phyloP scores from a whole-genome alignment of 1,139 yeast genomes.

The Lodderomyces orthopsilosis region DNA sequence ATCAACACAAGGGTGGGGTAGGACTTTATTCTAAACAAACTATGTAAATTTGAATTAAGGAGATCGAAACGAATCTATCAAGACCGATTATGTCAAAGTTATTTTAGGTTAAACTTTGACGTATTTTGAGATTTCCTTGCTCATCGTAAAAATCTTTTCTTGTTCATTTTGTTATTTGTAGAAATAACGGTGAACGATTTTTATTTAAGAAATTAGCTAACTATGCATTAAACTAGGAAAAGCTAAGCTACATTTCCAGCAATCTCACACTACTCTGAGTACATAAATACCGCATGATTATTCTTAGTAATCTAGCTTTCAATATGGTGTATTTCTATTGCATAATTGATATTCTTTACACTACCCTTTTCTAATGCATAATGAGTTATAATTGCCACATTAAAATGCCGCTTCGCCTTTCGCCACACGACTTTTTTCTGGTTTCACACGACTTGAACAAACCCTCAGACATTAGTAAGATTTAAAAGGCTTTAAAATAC shows the following conservation, averaged over 20 bases:
- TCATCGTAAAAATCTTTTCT: not conserved
- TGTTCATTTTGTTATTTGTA: too few species aligned
- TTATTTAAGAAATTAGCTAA: too few species aligned
- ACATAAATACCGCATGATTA: not conserved
- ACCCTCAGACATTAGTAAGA: too few species aligned
- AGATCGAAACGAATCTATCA: slow-evolving; percentile 1
- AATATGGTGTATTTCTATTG: not conserved
- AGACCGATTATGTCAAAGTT: not conserved
- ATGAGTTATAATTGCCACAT: not conserved
- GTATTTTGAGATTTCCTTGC: not conserved
- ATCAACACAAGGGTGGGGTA: not conserved
- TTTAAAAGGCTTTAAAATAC: too few species aligned
- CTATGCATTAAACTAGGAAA: too few species aligned
- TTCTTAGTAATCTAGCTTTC: not conserved
- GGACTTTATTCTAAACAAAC: not conserved
- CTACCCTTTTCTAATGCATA: not conserved
- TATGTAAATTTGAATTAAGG: not conserved
- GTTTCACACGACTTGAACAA: not conserved
- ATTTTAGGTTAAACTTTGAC: not conserved
- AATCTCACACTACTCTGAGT: not conserved
- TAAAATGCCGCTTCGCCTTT: not conserved
- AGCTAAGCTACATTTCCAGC: too few species aligned
- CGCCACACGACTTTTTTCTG: not conserved
- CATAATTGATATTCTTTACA: not conserved
- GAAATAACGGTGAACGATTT: too few species aligned